A percentile compares a stretch with the other conserved stretches of the same genome.
Evolutionary conservation across 2,329 filamentous ascomycete genomes (phyloP).

Genomic region (Verticillium nubilum): DNA sequence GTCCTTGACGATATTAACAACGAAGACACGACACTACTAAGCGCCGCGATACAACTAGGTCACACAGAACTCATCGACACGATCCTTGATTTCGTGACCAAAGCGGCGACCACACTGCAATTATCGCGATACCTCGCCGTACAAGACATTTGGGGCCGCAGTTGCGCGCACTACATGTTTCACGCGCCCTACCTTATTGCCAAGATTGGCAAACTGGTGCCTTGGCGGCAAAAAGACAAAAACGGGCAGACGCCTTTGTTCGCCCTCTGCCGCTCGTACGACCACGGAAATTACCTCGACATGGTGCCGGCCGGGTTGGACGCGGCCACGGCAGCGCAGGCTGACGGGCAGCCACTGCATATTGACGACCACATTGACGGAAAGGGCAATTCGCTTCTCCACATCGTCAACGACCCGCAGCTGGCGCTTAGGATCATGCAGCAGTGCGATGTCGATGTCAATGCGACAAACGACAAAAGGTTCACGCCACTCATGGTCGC

Average conservation of each 20-base stretch:
- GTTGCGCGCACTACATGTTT: slow-evolving; percentile 93
- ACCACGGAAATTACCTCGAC: slow-evolving; percentile 76
- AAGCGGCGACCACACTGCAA: slow-evolving; percentile 46
- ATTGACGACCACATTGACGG: slow-evolving; percentile 87
- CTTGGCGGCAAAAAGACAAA: slow-evolving; percentile 88
- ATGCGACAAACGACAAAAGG: slow-evolving; percentile 88
- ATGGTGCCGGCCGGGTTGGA: slow-evolving; percentile 84
- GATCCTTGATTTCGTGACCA: slow-evolving; percentile 66
- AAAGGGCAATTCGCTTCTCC: slow-evolving; percentile 92
- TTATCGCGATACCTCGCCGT: slow-evolving; percentile 64
- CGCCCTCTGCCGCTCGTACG: slow-evolving; percentile 90
- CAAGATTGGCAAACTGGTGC: slow-evolving; percentile 69
- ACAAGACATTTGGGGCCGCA: slow-evolving; percentile 81
- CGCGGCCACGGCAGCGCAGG: slow-evolving; percentile 68
- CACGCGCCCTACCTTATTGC: slow-evolving; percentile 77
- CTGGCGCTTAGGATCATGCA: slow-evolving; percentile 72
- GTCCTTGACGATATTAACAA: slow-evolving; percentile 83
- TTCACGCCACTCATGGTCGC: slow-evolving; percentile 98
- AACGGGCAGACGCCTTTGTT: slow-evolving; percentile 98
- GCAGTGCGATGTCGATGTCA: slow-evolving; percentile 89
- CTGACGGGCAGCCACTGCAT: slow-evolving; percentile 74
- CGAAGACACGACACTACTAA: slow-evolving; percentile 83
- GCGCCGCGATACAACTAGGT: slow-evolving; percentile 82
- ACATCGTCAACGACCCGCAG: slow-evolving; percentile 83
- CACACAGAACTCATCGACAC: slow-evolving; percentile 69